These are phyloP conservation scores for Athelia psychrophila DNA, from an alignment of 1,284 basidiomycete genomes.

Conservation along the genomic window DNA sequence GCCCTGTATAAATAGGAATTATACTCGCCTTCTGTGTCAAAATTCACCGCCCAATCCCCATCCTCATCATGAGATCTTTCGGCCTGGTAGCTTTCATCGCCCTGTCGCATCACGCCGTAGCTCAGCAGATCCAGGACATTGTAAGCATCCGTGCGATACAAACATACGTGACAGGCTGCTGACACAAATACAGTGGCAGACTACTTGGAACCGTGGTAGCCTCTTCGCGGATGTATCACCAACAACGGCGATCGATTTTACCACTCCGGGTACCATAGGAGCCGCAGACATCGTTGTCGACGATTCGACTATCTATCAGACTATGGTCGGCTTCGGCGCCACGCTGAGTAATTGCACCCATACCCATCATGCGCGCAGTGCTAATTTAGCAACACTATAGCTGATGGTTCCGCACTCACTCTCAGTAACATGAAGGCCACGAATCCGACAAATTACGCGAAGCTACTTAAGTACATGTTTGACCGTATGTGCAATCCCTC, in stretches of 20 bases:
- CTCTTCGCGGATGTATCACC: constrained; percentile 24
- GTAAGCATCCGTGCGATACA: constrained; percentile 16
- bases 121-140: constrained; percentile 34
- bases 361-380: not conserved
- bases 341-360: constrained; percentile 36
- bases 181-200: constrained; percentile 27
- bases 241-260: constrained; percentile 32
- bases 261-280: constrained; percentile 35
- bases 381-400: constrained; percentile 19
- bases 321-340: constrained; percentile 47
- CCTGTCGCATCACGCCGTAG: not conserved
- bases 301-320: constrained; percentile 39
- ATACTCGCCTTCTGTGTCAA: too few relatives aligned
- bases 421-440: constrained; percentile 44
- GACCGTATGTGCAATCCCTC: constrained; percentile 31
- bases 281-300: constrained; percentile 42
- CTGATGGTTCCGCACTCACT: constrained; percentile 49
- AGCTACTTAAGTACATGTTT: constrained; percentile 42
- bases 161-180: not conserved
- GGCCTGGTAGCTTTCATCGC: not conserved
- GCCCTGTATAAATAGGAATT: too few relatives aligned
- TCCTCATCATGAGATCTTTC: not conserved
- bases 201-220: constrained; percentile 33
- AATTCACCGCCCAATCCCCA: too few relatives aligned
- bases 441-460: constrained; percentile 41